Percentiles rank a stretch among this genome's conserved stretches.
These are phyloP conservation scores for Globisporangium recalcitrans DNA, from an alignment of 352 stramenopile genomes.

Conservation along the genomic window DNA sequence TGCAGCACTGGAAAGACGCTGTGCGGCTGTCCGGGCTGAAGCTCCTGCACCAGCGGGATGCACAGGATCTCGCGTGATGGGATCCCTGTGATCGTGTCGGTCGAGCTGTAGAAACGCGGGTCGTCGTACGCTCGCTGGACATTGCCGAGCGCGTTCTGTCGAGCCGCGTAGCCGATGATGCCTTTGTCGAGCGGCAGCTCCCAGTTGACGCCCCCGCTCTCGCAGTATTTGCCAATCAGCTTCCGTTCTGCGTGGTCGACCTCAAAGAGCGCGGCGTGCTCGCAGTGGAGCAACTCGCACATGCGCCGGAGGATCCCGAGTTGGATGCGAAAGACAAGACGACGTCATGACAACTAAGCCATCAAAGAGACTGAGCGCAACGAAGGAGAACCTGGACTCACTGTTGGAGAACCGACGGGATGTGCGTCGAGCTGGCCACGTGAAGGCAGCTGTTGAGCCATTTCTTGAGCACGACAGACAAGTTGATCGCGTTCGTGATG, in stretches of 20 bases:
- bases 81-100: constrained; percentile 59
- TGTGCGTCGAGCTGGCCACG: constrained; percentile 47
- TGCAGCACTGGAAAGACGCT: constrained; percentile 61
- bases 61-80: constrained; percentile 59
- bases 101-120: constrained; percentile 67
- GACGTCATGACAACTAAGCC: too few relatives aligned
- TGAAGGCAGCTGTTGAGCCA: constrained; percentile 68
- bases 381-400: neutral
- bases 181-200: constrained; percentile 71
- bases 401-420: constrained; percentile 34
- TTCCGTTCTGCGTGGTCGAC: constrained; percentile 41
- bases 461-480: constrained; percentile 62
- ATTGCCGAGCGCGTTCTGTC: constrained; percentile 55
- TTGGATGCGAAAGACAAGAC: too few relatives aligned
- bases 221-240: constrained; percentile 30
- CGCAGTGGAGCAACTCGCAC: constrained; percentile 63
- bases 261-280: constrained; percentile 62
- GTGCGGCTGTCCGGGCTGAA: constrained; percentile 25
- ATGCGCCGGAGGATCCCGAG: constrained; percentile 38
- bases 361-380: neutral
- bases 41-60: constrained; percentile 58
- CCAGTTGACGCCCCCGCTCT: constrained; percentile 41
- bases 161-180: constrained; percentile 48
- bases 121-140: constrained; percentile 65
- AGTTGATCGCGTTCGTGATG: constrained; percentile 72